These are phyloP conservation scores for Fraxinus quadrangulata DNA, from an alignment of 257 asterid species.

Conservation along the genomic window DNA sequence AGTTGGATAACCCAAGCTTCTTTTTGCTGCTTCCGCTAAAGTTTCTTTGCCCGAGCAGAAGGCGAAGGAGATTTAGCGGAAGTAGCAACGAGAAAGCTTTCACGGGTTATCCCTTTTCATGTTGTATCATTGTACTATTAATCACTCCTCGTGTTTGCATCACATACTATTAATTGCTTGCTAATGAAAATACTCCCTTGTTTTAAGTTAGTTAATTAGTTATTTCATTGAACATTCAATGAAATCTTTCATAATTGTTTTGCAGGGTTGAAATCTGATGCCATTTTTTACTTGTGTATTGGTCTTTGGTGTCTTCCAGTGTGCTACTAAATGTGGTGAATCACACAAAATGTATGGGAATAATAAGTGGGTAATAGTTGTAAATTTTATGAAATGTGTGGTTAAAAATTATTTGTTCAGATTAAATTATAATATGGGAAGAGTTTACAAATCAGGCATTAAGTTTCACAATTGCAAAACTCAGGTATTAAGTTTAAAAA, in stretches of 20 bases:
- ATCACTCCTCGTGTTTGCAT: background rate
- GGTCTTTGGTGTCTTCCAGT: too few species aligned
- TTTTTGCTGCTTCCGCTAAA: slow-evolving; percentile 96
- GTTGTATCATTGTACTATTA: slow-evolving; percentile 18
- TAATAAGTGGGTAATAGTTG: too few species aligned
- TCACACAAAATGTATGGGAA: too few species aligned
- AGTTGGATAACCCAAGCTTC: slow-evolving; percentile 84
- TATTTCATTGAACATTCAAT: background rate
- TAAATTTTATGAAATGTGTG: too few species aligned
- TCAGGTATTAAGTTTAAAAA: too few species aligned
- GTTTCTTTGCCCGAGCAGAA: slow-evolving; percentile 62
- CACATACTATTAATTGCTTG: background rate
- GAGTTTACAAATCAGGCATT: too few species aligned
- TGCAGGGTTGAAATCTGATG: background rate
- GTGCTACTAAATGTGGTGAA: too few species aligned
- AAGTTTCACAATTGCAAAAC: too few species aligned
- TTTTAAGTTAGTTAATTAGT: background rate
- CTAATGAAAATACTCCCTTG: background rate
- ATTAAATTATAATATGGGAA: too few species aligned
- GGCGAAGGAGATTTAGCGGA: slow-evolving; percentile 91
- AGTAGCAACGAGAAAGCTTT: slow-evolving; percentile 99
- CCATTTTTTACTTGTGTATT: too few species aligned
- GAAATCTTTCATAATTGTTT: too few species aligned
- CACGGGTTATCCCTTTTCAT: slow-evolving; percentile 65
- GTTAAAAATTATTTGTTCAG: too few species aligned